Base-by-base conservation (phyloP, 345 rosid species). In the Carallia pectinifolia region DNA sequence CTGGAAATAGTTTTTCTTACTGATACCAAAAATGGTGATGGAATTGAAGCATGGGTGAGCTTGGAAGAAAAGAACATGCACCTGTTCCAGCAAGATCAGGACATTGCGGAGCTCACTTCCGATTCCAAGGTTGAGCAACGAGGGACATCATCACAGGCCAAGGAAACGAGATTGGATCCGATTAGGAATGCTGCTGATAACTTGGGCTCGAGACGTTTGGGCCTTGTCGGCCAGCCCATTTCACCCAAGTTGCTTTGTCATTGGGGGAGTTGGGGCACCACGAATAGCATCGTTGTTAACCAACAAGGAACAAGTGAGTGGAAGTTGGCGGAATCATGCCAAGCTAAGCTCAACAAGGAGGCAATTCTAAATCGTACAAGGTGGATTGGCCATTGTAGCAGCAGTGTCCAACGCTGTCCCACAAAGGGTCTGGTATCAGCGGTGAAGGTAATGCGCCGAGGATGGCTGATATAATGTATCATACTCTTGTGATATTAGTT, bases 1-100 rank as follows among this genome's bases (percentile, higher is more conserved):
- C 0, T 70, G 52, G 60, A 61, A 31, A 39, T 70, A 34, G 62
- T 13, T 2, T 5, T 62, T 19, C 74, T 70, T 16, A 31, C 19
- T 47, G 74, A 70, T 6, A 62, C 66, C 15, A 70, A 70, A 39
- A 5, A 30, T 38, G 74, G 67, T 2, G 13, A 34, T 61, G 74
- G 74, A 61, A 53, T 70, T 38, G 74, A 70, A 70, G 74, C 74
- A 12, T 53, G 66, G 66, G 66, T 70, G 67, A 61, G 66, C 67
- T 50, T 70, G 67, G 67, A 61, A 34, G 74, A 50, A 12, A 29
- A 70, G 27, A 61, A 61, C 7, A 70, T 70, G 74, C 44, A 34
- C 34, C 66, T 15, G 13, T 70, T 70, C 60, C 34, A 70, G 37
- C 33, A 61, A 61, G 33, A 70, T 61, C 17, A 69, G 73, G 58